Evolutionary conservation across 371 early-diverging fungal genomes (phyloP).

Genomic region (Mortierella sp.): DNA sequence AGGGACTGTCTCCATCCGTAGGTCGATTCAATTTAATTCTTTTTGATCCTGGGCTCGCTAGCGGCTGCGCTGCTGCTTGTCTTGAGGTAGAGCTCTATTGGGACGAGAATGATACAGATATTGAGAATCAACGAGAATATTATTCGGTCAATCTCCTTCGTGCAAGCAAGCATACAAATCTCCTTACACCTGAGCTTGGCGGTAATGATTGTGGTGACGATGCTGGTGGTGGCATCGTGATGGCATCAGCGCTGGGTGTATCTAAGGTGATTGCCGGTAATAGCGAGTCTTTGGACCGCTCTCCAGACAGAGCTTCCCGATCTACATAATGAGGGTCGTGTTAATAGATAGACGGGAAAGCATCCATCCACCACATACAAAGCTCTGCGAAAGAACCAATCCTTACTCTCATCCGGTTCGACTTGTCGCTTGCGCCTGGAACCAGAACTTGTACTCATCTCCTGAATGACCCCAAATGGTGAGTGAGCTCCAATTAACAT

Average conservation of each 20-base stretch:
- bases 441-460: slow-evolving; percentile 2
- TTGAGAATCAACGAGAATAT: no score
- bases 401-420: slow-evolving; percentile 34
- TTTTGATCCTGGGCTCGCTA: slow-evolving; percentile 23
- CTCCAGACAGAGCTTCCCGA: slow-evolving; percentile 11
- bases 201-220: not conserved
- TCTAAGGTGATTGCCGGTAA: not conserved
- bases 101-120: not conserved
- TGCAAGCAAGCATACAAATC: not conserved
- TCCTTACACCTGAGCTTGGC: not conserved
- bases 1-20: slow-evolving; percentile 24
- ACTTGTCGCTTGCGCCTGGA: slow-evolving; percentile 43
- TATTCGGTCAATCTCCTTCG: not conserved
- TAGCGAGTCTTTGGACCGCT: slow-evolving; percentile 16
- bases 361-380: not conserved
- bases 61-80: not conserved
- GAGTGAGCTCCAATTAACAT: not conserved
- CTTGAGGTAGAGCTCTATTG: not conserved
- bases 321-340: not conserved
- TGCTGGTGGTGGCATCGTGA: slow-evolving; percentile 28
- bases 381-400: not conserved
- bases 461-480: not conserved
- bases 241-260: slow-evolving; percentile 2
- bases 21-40: slow-evolving; percentile 47
- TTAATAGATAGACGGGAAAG: not conserved